Evolutionary conservation across 2,329 filamentous ascomycete genomes (phyloP).

Genomic region (Seiridium cupressi): DNA sequence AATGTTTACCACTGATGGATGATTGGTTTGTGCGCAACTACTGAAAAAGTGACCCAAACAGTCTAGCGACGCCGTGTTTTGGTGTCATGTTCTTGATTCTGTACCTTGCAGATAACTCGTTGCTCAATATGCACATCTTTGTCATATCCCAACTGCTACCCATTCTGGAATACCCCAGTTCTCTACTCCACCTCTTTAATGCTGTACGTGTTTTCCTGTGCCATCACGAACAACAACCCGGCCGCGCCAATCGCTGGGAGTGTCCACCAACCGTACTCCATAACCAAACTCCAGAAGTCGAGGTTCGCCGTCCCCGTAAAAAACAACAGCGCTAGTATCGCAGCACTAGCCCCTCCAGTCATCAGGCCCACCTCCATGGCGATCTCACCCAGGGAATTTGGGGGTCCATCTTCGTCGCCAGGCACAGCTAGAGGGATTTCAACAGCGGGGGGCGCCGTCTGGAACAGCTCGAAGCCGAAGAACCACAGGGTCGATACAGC

Average conservation of each 20-base stretch:
- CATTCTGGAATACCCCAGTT: no score
- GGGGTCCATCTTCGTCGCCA: background rate
- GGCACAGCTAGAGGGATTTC: background rate
- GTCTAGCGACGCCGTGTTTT: no score
- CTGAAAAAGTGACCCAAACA: no score
- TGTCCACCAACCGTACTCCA: conserved; percentile 1
- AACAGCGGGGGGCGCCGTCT: background rate
- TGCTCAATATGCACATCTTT: no score
- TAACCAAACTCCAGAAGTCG: conserved; percentile 2
- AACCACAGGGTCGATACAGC: background rate
- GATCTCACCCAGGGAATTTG: background rate
- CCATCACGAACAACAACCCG: background rate
- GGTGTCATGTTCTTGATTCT: no score
- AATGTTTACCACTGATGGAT: no score
- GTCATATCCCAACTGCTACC: no score
- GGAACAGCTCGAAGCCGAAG: background rate
- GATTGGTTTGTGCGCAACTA: no score
- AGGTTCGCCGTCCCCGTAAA: background rate
- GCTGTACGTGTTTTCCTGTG: background rate
- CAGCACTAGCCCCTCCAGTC: background rate
- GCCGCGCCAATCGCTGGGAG: background rate
- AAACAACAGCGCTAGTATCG: background rate
- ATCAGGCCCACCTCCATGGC: conserved; percentile 1
- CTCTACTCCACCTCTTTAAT: background rate
- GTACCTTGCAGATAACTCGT: no score